Evolutionary conservation across 2,329 filamentous ascomycete genomes (phyloP).

Genomic region (Fusarium robinianum): DNA sequence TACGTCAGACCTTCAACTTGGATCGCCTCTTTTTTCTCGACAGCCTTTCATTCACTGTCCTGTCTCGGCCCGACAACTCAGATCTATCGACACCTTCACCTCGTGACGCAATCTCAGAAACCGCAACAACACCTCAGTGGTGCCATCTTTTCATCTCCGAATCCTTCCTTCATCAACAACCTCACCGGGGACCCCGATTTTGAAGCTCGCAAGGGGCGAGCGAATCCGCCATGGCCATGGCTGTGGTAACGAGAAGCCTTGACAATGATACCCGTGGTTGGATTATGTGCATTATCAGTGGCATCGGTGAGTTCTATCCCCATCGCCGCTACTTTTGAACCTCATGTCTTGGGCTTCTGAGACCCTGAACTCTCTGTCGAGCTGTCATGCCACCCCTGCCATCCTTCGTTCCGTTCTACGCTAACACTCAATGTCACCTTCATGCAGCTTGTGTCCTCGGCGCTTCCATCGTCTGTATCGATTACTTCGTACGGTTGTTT

Average conservation of each 20-base stretch:
- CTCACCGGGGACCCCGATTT: background rate
- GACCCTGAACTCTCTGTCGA: too few species aligned
- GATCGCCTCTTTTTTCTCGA: background rate
- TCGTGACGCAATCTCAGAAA: conserved; percentile 5
- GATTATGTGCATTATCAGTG: conserved; percentile 88
- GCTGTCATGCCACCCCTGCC: background rate
- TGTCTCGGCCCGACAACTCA: background rate
- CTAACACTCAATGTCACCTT: conserved; percentile 9
- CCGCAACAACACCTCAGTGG: too few species aligned
- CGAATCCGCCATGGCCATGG: conserved; percentile 43
- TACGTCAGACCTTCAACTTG: background rate
- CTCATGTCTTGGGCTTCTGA: background rate
- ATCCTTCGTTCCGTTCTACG: background rate
- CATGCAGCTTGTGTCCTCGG: conserved; percentile 67
- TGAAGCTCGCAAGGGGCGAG: conserved; percentile 8
- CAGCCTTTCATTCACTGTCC: background rate
- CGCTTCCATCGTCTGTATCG: conserved; percentile 84
- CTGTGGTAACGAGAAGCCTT: conserved; percentile 45
- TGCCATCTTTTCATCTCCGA: background rate
- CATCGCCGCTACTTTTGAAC: background rate
- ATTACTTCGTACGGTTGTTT: conserved; percentile 73
- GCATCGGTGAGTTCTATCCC: conserved; percentile 57
- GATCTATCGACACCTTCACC: conserved; percentile 13
- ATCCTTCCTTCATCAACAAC: background rate
- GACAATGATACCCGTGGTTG: conserved; percentile 89